Percentiles rank a stretch among this genome's conserved stretches.
Evolutionary conservation across 495 filamentous ascomycete genomes (phyloP).

Genomic region (Penicillium soppii): DNA sequence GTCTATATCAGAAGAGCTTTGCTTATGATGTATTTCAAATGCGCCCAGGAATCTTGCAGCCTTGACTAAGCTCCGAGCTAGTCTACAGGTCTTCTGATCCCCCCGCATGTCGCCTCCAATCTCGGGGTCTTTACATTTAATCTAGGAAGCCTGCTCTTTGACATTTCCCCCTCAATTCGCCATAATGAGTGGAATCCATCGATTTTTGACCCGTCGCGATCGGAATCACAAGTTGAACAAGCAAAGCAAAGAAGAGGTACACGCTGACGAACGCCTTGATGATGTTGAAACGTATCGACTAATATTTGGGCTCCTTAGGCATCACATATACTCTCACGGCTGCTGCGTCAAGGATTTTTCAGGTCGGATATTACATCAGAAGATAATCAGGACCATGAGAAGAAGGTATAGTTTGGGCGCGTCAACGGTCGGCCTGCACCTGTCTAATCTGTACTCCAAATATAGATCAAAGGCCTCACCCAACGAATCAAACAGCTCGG

Average conservation of each 20-base stretch:
- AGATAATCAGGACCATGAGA: constrained; percentile 31
- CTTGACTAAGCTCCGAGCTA: constrained; percentile 22
- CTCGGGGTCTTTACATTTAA: constrained; percentile 1
- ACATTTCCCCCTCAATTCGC: background rate
- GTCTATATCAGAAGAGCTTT: constrained; percentile 20
- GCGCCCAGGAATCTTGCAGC: constrained; percentile 31
- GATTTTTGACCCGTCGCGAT: constrained; percentile 74
- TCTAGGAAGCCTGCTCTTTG: constrained; percentile 6
- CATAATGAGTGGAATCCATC: constrained; percentile 59
- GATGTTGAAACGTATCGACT: constrained; percentile 7
- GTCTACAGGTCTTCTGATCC: constrained; percentile 7
- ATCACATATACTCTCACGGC: constrained; percentile 24
- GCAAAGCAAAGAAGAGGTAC: constrained; percentile 51
- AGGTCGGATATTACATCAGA: constrained; percentile 20
- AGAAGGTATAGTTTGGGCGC: constrained; percentile 31
- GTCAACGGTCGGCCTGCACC: background rate
- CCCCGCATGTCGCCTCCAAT: constrained; percentile 30
- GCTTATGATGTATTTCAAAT: constrained; percentile 29
- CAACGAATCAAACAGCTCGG: constrained; percentile 32
- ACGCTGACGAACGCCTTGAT: background rate
- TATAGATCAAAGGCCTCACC: constrained; percentile 38
- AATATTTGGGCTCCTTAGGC: constrained; percentile 18
- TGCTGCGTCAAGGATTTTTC: constrained; percentile 36
- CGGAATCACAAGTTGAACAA: constrained; percentile 54
- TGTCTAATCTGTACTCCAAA: constrained; percentile 4